Percentiles rank a stretch among this genome's conserved stretches.
Evolutionary conservation across 2,329 filamentous ascomycete genomes (phyloP).

Genomic region (Pyricularia sp.): DNA sequence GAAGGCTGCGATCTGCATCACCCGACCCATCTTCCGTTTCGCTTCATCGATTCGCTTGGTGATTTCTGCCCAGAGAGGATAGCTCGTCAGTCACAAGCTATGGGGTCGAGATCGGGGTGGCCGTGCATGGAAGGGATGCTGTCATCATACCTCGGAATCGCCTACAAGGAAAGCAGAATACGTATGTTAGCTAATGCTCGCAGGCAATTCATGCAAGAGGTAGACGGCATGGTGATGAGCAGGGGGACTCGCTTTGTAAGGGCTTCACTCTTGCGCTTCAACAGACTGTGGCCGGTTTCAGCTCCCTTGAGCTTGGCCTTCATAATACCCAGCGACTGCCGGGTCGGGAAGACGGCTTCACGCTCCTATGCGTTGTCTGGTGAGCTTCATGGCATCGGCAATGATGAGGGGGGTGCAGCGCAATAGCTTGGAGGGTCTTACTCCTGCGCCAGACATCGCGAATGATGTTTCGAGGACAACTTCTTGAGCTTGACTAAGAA

Average conservation of each 20-base stretch:
- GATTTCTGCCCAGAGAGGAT: conserved; percentile 54
- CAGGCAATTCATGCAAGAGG: neutral
- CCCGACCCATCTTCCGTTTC: conserved; percentile 97
- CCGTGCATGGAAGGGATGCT: neutral
- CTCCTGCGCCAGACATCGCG: conserved; percentile 14
- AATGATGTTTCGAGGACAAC: neutral
- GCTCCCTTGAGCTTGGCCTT: conserved; percentile 95
- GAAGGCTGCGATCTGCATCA: conserved; percentile 98
- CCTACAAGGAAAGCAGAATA: conserved; percentile 31
- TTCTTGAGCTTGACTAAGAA: neutral
- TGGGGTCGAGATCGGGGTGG: neutral
- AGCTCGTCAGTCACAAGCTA: neutral
- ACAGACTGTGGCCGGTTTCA: conserved; percentile 81
- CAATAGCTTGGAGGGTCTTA: conserved; percentile 7
- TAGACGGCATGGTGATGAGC: conserved; percentile 1
- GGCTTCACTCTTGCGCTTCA: conserved; percentile 97
- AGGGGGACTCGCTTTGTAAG: conserved; percentile 69
- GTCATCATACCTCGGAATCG: conserved; percentile 69
- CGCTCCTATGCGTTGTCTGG: conserved; percentile 52
- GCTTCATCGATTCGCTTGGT: conserved; percentile 96
- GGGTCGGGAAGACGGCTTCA: conserved; percentile 94
- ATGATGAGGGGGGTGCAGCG: neutral
- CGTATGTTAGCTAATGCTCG: neutral
- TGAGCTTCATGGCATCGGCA: neutral
- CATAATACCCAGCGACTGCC: conserved; percentile 94